Base-by-base conservation (phyloP, 2,329 filamentous ascomycete species). In the Colletotrichum ledebouriae region DNA sequence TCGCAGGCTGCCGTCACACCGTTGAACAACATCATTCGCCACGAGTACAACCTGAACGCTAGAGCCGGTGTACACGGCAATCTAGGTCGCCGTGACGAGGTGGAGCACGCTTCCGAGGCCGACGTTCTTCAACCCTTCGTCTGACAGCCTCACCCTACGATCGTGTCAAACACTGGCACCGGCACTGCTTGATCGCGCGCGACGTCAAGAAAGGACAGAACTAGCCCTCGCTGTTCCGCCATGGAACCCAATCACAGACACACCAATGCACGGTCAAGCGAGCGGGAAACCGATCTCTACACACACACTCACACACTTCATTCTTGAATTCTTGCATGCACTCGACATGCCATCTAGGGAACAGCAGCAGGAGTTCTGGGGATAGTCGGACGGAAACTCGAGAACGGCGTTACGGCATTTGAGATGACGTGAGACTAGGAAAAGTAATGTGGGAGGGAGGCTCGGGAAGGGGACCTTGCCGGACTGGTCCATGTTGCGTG, bases 11-110 rank as follows among this genome's bases (percentile, higher is more conserved):
- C 65, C 56, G 52, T 68, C 34, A 68, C 55, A 17, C 65, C 65
- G 34, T 10, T 68, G 39, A 68, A 68, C 61, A 68, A 68, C 65
- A 68, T 68, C 61, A 59, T 68, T 25, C 65, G 65, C 11, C 65
- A 68, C 25, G 65, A 68, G 55, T 68, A 68, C 65, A 68, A 68
- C 47, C 22, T 68, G 39, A 68, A 65, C 47, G 65, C 65, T n/a
- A 65, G 65, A 46, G 61, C 65, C 3, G 65, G 65, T 12, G 65
- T 59, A 10, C 65, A 65, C 55, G 65, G 61, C 47, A 59, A 52
- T 25, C 34, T 65, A 25, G 41, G 29, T 5, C 61, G 50, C 37
- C 61, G 61, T 6, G 61, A 56, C 2, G 61, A 60, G 41, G 33
- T 7, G 6, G 33, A 17, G 2, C 6, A 37, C 17, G 41, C 15